Base-by-base conservation (phyloP, 2,329 filamentous ascomycete genomes). In the Zelopaecilomyces penicillatus region DNA sequence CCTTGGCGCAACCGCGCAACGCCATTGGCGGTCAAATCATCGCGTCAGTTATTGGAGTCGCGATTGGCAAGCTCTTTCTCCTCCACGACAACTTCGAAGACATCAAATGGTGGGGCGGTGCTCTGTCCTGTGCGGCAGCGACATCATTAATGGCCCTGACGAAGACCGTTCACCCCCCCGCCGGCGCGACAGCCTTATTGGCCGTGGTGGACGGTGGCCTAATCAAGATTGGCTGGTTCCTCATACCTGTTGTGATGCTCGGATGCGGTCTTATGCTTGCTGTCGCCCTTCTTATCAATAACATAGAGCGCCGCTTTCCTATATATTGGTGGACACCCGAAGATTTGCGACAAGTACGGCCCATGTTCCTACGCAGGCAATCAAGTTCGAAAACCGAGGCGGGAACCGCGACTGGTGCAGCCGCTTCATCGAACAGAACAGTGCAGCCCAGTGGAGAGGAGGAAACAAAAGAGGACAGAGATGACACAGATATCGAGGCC, bases 1-100 rank as follows among this genome's bases (percentile, higher is more conserved):
- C 85, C 0, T 74, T 89, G 29, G 73, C 84, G 0, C 85, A 89
- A 56, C 85, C 85, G 1, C 80, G 85, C 27, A 87, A 83, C 59
- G 73, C 78, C 36, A 60, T 89, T 10, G 49, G 82, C 5, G 81
- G 83, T n/a, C 84, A 89, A 57, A 44, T 84, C 30, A 60, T 87
- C 36, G 71, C 81, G 2, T 73, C 78, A 8, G 33, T 80, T 4
- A 65, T 82, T 31, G 84, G 83, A 7, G 70, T 87, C 9, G 62
- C 65, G 29, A 71, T 86, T 41, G 71, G 73, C 41, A 86, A 85
- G 57, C 70, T 87, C 2, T 87, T 88, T 57, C 68, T 69, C 5
- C 61, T 82, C 26, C 65, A 62, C 37, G 55, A 64, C 2, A 52
- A 63, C 44, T 70, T 72, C 31, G 64, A 76, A 29, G 60, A 71